These are phyloP conservation scores for Bipolaris oryzae DNA, from an alignment of 2,329 filamentous ascomycete genomes.

Conservation along the genomic window DNA sequence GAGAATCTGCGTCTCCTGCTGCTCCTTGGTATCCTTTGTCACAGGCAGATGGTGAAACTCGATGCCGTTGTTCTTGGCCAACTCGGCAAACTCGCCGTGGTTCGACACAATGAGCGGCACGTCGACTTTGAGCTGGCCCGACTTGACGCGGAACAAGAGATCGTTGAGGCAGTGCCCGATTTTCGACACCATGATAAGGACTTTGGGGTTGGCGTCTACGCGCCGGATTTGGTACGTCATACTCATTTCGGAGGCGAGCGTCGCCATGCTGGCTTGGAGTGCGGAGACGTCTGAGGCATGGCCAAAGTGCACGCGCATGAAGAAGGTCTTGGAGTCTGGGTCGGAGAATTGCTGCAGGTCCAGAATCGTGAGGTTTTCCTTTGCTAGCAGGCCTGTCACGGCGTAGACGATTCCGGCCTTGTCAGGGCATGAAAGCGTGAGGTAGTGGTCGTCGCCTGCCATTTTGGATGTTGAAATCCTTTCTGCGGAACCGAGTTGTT, in stretches of 20 bases:
- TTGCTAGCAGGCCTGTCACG: slow-evolving; percentile 77
- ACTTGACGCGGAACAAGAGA: slow-evolving; percentile 78
- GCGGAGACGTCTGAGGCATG: slow-evolving; percentile 56
- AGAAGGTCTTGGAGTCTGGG: slow-evolving; percentile 74
- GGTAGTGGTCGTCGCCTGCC: slow-evolving; percentile 48
- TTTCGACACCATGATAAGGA: slow-evolving; percentile 89
- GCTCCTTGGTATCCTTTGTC: slow-evolving; percentile 74
- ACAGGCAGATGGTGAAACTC: slow-evolving; percentile 83
- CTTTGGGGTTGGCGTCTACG: slow-evolving; percentile 71
- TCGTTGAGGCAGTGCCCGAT: slow-evolving; percentile 87
- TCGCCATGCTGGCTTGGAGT: slow-evolving; percentile 63
- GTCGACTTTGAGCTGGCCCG: slow-evolving; percentile 75
- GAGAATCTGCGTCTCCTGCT: slow-evolving; percentile 74
- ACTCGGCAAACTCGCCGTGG: slow-evolving; percentile 72
- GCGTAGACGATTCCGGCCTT: slow-evolving; percentile 84
- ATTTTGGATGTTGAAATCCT: slow-evolving; percentile 37
- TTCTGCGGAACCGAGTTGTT: slow-evolving; percentile 29
- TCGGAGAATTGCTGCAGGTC: slow-evolving; percentile 87
- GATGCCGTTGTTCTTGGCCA: slow-evolving; percentile 76
- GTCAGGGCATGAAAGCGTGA: slow-evolving; percentile 84
- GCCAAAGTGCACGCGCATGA: slow-evolving; percentile 86
- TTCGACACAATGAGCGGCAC: slow-evolving; percentile 82
- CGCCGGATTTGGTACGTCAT: slow-evolving; percentile 76
- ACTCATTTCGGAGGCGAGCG: slow-evolving; percentile 66
- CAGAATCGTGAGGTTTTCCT: slow-evolving; percentile 77